These are phyloP conservation scores for Tylopilus sp. DNA, from an alignment of 768 basidiomycete species.

Conservation along the genomic window DNA sequence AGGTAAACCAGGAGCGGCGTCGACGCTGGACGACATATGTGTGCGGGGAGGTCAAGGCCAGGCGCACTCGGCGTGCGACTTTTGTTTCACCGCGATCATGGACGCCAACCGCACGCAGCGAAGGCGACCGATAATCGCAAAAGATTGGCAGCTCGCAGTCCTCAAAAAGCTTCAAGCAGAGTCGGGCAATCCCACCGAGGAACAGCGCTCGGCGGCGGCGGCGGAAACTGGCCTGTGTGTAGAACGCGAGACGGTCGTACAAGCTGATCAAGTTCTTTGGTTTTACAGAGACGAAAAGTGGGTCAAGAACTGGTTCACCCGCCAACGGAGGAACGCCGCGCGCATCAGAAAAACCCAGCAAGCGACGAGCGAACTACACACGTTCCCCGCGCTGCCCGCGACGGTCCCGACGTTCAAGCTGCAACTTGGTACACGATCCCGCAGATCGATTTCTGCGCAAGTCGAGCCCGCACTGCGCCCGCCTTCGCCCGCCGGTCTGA, in stretches of 20 bases:
- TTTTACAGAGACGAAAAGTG: slow-evolving; percentile 26
- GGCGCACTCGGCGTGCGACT: slow-evolving; percentile 18
- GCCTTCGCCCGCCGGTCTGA: background rate
- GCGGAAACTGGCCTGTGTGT: slow-evolving; percentile 33
- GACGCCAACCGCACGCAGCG: background rate
- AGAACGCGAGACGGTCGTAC: slow-evolving; percentile 1
- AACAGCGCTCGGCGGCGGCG: slow-evolving; percentile 19
- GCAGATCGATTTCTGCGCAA: slow-evolving; percentile 3
- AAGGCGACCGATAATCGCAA: slow-evolving; percentile 17
- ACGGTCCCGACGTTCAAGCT: slow-evolving; percentile 16
- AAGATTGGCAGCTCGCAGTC: slow-evolving; percentile 29
- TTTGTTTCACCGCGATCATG: slow-evolving; percentile 9
- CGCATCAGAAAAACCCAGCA: slow-evolving; percentile 7
- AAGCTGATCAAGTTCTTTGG: slow-evolving; percentile 3
- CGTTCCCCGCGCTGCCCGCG: background rate
- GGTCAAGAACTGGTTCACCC: slow-evolving; percentile 30
- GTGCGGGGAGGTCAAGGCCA: slow-evolving; percentile 1
- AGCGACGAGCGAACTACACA: background rate
- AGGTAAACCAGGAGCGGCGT: background rate
- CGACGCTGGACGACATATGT: slow-evolving; percentile 16
- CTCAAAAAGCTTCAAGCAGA: slow-evolving; percentile 25
- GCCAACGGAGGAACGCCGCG: slow-evolving; percentile 22
- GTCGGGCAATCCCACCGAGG: slow-evolving; percentile 22
- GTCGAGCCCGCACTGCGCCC: background rate
- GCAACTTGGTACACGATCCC: background rate